A percentile compares a stretch with the other conserved stretches of the same genome.
These are phyloP conservation scores for Myxozyma geophila DNA, from an alignment of 805 yeast species.

Conservation along the genomic window DNA sequence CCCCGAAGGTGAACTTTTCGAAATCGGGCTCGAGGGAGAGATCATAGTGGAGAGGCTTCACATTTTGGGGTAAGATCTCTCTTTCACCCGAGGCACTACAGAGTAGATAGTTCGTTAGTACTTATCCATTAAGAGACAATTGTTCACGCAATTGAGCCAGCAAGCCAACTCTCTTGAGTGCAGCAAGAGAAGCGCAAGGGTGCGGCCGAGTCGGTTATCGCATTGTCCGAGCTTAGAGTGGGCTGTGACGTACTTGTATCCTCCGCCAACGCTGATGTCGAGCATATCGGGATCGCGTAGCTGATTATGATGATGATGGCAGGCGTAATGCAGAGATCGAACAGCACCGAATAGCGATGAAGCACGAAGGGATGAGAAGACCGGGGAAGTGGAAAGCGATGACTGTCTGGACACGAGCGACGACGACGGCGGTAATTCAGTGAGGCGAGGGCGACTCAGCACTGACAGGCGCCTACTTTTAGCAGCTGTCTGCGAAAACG, in stretches of 20 bases:
- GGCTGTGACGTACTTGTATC: constrained; percentile 18
- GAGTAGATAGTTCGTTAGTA: not conserved
- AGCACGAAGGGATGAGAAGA: not conserved
- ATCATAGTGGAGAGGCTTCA: constrained; percentile 76
- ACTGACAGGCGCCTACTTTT: constrained; percentile 9
- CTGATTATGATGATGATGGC: constrained; percentile 25
- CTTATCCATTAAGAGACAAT: not conserved
- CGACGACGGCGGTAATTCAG: not conserved
- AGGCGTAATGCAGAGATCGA: constrained; percentile 21
- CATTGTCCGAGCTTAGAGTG: not conserved
- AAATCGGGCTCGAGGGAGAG: constrained; percentile 68
- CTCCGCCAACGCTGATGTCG: constrained; percentile 31
- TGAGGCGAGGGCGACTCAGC: not conserved
- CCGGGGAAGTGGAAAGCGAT: not conserved
- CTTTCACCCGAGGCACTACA: constrained; percentile 40
- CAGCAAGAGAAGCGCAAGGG: too few relatives aligned
- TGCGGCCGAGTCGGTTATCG: not conserved
- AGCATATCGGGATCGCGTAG: constrained; percentile 32
- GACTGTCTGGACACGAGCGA: not conserved
- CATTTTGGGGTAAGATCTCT: constrained; percentile 62
- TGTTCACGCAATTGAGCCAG: not conserved
- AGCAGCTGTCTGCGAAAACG: not conserved
- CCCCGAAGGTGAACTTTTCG: constrained; percentile 52
- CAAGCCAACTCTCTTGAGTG: too few relatives aligned
- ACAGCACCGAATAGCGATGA: not conserved